These are phyloP conservation scores for Verbascum thapsus DNA, from an alignment of 257 asterid species.

Conservation along the genomic window DNA sequence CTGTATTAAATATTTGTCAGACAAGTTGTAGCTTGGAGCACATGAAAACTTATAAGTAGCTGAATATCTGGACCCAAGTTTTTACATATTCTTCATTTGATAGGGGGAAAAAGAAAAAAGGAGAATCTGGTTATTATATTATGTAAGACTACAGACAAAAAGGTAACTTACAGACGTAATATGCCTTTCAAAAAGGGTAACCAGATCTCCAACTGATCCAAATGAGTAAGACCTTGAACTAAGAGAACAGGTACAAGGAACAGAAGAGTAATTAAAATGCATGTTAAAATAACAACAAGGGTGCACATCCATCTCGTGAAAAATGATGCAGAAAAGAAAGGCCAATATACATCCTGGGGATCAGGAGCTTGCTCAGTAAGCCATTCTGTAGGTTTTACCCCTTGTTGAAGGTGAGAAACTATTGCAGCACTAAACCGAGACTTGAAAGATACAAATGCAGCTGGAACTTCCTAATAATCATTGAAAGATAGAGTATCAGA, in stretches of 20 bases:
- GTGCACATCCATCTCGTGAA: conserved; percentile 71
- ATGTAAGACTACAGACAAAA: neutral
- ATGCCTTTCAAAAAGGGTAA: conserved; percentile 77
- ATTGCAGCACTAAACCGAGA: conserved; percentile 77
- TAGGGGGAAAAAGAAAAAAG: neutral
- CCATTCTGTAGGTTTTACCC: conserved; percentile 89
- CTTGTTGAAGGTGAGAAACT: conserved; percentile 75
- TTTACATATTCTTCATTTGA: conserved; percentile 2
- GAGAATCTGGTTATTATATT: conserved; percentile 4
- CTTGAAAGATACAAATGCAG: conserved; percentile 96
- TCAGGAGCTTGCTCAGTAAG: conserved; percentile 87
- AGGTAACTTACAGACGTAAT: conserved; percentile 61
- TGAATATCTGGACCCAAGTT: neutral
- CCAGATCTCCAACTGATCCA: conserved; percentile 81
- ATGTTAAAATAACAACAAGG: conserved; percentile 59
- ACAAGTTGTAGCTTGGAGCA: neutral
- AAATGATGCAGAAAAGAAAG: conserved; percentile 91
- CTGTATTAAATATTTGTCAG: neutral
- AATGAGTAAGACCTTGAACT: conserved; percentile 94
- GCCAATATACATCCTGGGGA: conserved; percentile 95
- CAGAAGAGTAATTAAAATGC: conserved; percentile 54
- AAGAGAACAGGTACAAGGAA: conserved; percentile 81
- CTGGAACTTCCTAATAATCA: conserved; percentile 70
- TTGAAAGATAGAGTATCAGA: conserved; percentile 26
- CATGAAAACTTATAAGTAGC: neutral